Evolutionary conservation across 2,329 filamentous ascomycete species (phyloP), one percentile per base, ranked within the genome.

Genomic region (Fusarium ambrosium): DNA sequence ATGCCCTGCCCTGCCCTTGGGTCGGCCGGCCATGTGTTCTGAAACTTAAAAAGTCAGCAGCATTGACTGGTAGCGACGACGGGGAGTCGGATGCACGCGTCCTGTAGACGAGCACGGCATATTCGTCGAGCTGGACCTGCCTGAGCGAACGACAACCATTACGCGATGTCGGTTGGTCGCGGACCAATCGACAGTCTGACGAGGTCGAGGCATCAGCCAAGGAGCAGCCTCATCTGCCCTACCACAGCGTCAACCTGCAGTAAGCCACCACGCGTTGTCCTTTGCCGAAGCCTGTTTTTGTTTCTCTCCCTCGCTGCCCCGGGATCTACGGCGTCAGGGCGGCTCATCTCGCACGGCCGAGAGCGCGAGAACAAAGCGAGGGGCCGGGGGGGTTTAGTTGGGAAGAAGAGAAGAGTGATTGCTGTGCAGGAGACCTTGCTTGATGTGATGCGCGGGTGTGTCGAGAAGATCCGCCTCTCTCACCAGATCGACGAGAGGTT

Each of bases 251-350:
- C 63, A 56, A 68, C 34, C 34, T 74, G 66, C 64, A 72, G 74
- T 73, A 76, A 55, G 61, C 68, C 66, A 73, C 68, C 66, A 73
- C 63, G 61, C 55, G 45, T 68, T 62, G 64, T 74, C 70, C 43
- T 64, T 76, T 73, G 48, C 65, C 69, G 66, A 74, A 78, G 76
- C 72, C 69, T 74, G 76, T 72, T 77, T 71, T 68, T 29, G 18
- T 55, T 32, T 53, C 48, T 53, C 18, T 53, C 18, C 48, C 9
- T 53, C 37, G 27, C 58, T 59, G 41, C 53, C 55, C 53, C 56
- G 34, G 64, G 34, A n/a, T 59, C 29, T 58, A n/a, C 45, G 45
- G 34, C 41, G 32, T 41, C 34, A 16, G 41, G 39, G 43, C 61
- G 20, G 39, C 29, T 43, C 29, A 37, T 27, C 32, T 48, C 27